These are phyloP conservation scores for Lachnellula arida DNA, from an alignment of 2,329 filamentous ascomycete species.

Conservation along the genomic window DNA sequence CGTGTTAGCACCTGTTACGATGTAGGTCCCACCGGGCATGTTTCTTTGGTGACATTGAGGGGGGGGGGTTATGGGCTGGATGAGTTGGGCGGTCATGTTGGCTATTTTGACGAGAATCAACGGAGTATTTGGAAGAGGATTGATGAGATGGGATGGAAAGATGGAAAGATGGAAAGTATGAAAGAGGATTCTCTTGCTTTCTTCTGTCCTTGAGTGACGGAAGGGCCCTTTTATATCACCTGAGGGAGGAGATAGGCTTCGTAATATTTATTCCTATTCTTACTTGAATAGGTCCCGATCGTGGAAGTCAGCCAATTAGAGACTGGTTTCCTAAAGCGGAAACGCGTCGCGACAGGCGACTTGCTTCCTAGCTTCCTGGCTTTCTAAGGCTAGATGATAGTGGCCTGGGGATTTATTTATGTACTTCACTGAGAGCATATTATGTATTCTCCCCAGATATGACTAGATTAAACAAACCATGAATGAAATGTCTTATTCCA, in stretches of 20 bases:
- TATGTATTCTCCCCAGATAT: too few relatives aligned
- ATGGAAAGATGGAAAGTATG: too few relatives aligned
- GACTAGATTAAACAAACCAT: too few relatives aligned
- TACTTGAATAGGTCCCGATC: not conserved
- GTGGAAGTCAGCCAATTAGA: not conserved
- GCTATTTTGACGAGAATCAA: not conserved
- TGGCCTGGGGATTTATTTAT: too few relatives aligned
- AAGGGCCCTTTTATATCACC: not conserved
- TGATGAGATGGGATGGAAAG: too few relatives aligned
- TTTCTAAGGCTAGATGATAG: too few relatives aligned
- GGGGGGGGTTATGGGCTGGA: not conserved
- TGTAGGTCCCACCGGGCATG: constrained; percentile 6
- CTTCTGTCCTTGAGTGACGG: not conserved
- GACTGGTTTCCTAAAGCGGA: not conserved
- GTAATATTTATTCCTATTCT: not conserved
- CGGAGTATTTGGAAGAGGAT: not conserved
- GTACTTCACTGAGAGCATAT: too few relatives aligned
- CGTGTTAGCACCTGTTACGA: constrained; percentile 37
- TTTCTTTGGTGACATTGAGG: not conserved
- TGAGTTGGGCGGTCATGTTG: constrained; percentile 4
- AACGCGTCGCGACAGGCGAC: not conserved
- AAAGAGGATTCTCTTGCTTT: not conserved
- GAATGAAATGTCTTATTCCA: too few relatives aligned
- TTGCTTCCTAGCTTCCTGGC: too few relatives aligned
- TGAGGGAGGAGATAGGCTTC: not conserved